Evolutionary conservation across 305 asterid genomes (phyloP).

Genomic region (Fraxinus velutina): DNA sequence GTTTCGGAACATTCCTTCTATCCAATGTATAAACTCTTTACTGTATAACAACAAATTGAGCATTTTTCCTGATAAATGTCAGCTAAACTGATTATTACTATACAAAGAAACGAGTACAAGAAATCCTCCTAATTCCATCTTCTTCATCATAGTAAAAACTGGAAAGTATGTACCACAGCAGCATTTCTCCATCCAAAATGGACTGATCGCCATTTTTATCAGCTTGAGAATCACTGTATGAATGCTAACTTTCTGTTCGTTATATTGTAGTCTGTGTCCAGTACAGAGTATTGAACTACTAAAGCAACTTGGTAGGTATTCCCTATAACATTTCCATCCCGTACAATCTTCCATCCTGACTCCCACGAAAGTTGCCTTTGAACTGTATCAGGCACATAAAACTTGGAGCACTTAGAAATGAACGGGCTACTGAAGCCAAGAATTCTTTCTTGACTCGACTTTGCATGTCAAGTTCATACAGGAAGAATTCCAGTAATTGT

Average conservation of each 20-base stretch:
- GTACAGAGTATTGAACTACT: neutral
- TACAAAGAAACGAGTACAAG: neutral
- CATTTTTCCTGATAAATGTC: neutral
- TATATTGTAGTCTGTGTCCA: neutral
- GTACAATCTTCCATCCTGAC: neutral
- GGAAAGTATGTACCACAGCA: neutral
- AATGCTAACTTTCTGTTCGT: neutral
- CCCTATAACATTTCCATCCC: neutral
- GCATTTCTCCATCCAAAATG: neutral
- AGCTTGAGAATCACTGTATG: neutral
- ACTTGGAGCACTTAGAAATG: neutral
- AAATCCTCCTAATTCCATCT: neutral
- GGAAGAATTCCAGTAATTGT: neutral
- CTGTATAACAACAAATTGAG: neutral
- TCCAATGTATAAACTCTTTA: no score
- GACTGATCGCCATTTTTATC: neutral
- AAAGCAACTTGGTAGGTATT: neutral
- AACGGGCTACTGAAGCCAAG: neutral
- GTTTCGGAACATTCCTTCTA: no score
- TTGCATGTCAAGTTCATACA: neutral
- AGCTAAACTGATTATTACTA: neutral
- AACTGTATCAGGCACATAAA: neutral
- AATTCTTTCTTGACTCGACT: neutral
- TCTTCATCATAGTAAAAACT: neutral
- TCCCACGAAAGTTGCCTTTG: neutral